phyloP scores from a whole-genome alignment of 352 stramenopile genomes.

The Globisporangium ultimum region DNA sequence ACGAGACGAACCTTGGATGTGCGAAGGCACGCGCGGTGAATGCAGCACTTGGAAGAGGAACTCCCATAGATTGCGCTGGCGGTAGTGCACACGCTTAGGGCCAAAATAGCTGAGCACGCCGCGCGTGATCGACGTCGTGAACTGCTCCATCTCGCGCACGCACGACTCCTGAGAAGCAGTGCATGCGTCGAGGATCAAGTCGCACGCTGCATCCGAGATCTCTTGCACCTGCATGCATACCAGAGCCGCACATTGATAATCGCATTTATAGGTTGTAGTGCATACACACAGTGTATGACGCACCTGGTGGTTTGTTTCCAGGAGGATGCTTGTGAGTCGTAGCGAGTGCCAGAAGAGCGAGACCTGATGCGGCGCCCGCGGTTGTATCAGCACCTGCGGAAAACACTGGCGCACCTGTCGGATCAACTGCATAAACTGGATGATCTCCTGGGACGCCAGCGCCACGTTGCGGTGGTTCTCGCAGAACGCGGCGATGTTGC shows the following conservation, averaged over 20 bases:
- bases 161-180: slow-evolving; percentile 31
- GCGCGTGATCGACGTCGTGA: slow-evolving; percentile 36
- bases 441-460: slow-evolving; percentile 43
- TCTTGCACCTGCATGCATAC: slow-evolving; percentile 35
- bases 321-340: slow-evolving; percentile 38
- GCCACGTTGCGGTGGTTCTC: slow-evolving; percentile 23
- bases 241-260: no score
- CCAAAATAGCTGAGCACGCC: slow-evolving; percentile 48
- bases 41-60: slow-evolving; percentile 77
- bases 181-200: slow-evolving; percentile 56
- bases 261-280: background rate
- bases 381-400: slow-evolving; percentile 27
- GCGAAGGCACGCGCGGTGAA: slow-evolving; percentile 40
- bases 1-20: slow-evolving; percentile 31
- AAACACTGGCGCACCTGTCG: slow-evolving; percentile 42
- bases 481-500: slow-evolving; percentile 34
- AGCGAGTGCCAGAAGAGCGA: slow-evolving; percentile 40
- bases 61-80: slow-evolving; percentile 53
- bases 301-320: slow-evolving; percentile 63
- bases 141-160: slow-evolving; percentile 29
- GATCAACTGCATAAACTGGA: slow-evolving; percentile 48
- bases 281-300: background rate
- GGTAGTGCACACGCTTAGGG: slow-evolving; percentile 42
- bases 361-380: slow-evolving; percentile 18
- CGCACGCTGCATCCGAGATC: slow-evolving; percentile 61